phyloP scores from a whole-genome alignment of 768 basidiomycete genomes.

The Suillus weaverae region DNA sequence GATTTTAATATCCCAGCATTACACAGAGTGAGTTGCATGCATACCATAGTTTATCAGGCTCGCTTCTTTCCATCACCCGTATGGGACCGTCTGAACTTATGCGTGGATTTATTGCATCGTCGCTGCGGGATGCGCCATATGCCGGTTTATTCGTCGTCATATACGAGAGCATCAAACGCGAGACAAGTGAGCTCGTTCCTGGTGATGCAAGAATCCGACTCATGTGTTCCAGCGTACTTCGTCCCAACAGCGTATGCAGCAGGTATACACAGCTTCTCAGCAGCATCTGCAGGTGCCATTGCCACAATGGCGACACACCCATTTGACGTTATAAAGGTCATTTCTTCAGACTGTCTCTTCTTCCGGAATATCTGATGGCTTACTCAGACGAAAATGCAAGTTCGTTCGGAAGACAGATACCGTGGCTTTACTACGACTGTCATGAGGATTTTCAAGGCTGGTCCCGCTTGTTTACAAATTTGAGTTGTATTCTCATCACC shows the following conservation, averaged over 20 bases:
- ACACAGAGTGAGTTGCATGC: conserved; percentile 76
- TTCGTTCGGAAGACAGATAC: conserved; percentile 76
- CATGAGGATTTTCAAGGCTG: conserved; percentile 65
- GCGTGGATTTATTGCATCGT: conserved; percentile 83
- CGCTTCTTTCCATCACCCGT: conserved; percentile 58
- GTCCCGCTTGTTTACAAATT: conserved; percentile 20
- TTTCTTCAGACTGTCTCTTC: background rate
- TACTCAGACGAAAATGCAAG: conserved; percentile 84
- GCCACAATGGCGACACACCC: conserved; percentile 89
- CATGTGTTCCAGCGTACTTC: conserved; percentile 36
- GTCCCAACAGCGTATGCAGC: conserved; percentile 46
- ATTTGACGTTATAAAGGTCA: conserved; percentile 93
- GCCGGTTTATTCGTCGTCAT: conserved; percentile 87
- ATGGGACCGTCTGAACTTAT: conserved; percentile 79
- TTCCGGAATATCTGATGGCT: conserved; percentile 7
- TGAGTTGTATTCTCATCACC: conserved; percentile 2
- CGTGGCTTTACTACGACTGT: conserved; percentile 68
- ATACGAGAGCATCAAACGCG: conserved; percentile 84
- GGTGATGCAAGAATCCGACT: conserved; percentile 9
- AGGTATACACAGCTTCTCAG: conserved; percentile 61
- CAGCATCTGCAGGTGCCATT: conserved; percentile 78
- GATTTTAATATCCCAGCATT: conserved; percentile 1
- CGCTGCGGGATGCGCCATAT: conserved; percentile 92
- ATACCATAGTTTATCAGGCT: conserved; percentile 62
- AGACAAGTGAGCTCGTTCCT: conserved; percentile 51